Evolutionary conservation across 306 rosid genomes (phyloP).

Genomic region (Quercus robur): DNA sequence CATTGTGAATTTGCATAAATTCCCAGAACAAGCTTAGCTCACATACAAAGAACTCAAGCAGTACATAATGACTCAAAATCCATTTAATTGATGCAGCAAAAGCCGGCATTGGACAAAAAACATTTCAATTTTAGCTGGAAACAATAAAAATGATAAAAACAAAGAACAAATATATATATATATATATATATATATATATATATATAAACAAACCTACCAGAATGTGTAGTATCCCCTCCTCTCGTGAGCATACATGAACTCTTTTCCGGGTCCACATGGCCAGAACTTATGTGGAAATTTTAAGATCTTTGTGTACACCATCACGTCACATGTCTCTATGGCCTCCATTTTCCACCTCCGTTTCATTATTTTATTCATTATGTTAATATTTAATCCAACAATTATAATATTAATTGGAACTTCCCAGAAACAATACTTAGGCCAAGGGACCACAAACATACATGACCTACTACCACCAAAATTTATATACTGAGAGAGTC

Average conservation of each 20-base stretch:
- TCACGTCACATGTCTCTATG: constrained; percentile 80
- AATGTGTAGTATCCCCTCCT: constrained; percentile 94
- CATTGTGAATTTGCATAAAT: not conserved
- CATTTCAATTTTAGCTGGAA: constrained; percentile 24
- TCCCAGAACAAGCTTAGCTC: not conserved
- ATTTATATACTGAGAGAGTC: not conserved
- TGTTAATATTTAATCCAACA: constrained; percentile 20
- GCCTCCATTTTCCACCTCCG: constrained; percentile 94
- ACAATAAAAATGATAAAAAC: not conserved
- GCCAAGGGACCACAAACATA: not conserved
- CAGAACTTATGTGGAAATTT: constrained; percentile 86
- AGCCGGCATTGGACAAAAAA: not conserved
- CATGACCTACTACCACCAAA: not conserved
- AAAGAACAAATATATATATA: not conserved
- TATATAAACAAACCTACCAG: constrained; percentile 78
- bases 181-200: not conserved
- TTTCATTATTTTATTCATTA: constrained; percentile 27
- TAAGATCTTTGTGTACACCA: constrained; percentile 89
- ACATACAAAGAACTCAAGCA: not conserved
- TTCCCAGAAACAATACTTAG: not conserved
- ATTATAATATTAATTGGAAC: not conserved
- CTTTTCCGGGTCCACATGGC: constrained; percentile 90
- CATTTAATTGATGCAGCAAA: not conserved
- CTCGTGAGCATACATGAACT: constrained; percentile 96
- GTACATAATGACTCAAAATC: not conserved